Evolutionary conservation across 2,329 filamentous ascomycete species (phyloP), one percentile per base, ranked within the genome.

Genomic region (Dactylellina haptotyla): DNA sequence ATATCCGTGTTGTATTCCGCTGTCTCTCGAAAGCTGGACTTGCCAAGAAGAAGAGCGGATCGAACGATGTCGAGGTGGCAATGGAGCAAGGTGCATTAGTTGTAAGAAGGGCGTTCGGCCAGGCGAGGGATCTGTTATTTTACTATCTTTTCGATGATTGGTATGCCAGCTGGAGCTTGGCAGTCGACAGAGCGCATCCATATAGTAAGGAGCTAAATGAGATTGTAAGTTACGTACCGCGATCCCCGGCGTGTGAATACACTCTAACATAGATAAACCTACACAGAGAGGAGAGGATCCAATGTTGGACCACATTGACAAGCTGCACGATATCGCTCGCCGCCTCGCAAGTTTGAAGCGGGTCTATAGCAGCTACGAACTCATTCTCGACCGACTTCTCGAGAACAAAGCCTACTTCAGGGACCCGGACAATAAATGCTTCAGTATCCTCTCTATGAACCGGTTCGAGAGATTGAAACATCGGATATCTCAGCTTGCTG

Each of bases 91-190:
- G 66, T 54, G 76, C 48, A 75, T 77, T 50, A 76, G 78, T 20
- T 77, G 81, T 37, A 76, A 79, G 71, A 78, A 69, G 63, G 80
- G 82, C 50, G 45, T 67, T 76, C 30, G 75, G 76, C 5, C 87
- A 89, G 74, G 84, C 85, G 0, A 84, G 87, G 0, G 87, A 87
- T 30, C 77, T 89, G n/a, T 80, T 89, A 1, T 87, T 89, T 78
- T 89, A 88, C 77, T 89, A 89, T 78, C 82, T 89, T 1, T 89
- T 89, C 76, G 87, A 89, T 77, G 88, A 89, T 78, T 89, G 87
- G 87, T 84, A 85, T 56, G 86, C 87, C 9, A 87, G 85, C 57
- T 89, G 88, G 78, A 84, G 84, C 34, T 81, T 89, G 9, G 84
- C 89, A 50, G 85, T 86, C 2, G 83, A 85, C 20, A 83, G 84